Base-by-base conservation (phyloP, 2,329 filamentous ascomycete species). In the Akanthomyces muscarius region DNA sequence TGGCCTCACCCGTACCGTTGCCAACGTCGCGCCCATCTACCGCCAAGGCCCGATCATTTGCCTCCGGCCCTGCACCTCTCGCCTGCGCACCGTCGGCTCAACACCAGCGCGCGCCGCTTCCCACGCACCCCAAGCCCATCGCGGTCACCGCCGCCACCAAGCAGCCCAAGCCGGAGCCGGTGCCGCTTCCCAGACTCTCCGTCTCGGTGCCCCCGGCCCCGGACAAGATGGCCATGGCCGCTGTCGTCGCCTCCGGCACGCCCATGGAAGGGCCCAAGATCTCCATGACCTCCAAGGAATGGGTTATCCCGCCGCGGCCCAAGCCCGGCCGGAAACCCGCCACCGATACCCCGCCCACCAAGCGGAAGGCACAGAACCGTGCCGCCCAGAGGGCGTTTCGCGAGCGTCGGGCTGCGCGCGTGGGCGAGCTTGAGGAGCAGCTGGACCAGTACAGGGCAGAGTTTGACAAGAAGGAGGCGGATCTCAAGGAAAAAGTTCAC, bases 271-370 rank as follows among this genome's bases (percentile, higher is more conserved):
- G 72, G 44, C 79, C 80, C 56, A 82, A 81, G 71, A 74, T 80
- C 59, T 85, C 82, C 59, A 86, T 93, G 74, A 94, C 90, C 42
- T 90, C 85, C 69, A 93, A 88, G 75, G 89, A 94, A 85, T 95
- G 91, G 91, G 83, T 94, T 28, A 87, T 95, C 51, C 91, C 91
- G 28, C 91, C 91, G 33, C 84, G 91, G 65, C 91, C 91, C 53
- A 94, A 93, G 81, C 94, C 95, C 25, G 94, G 94, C 55, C 87
- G 94, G 69, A 98, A 98, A 81, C 93, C 94, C 3, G 91, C 92
- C 53, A 96, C 91, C 42, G 93, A 97, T 72, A 96, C 93, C 59
- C 92, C 93, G 16, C 90, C 91, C 1, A 96, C 92, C 50, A 96
- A 96, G 79, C 87, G 95, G 68, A 96, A 97, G 80, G 90, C 91